A percentile compares a stretch with the other conserved stretches of the same genome.
These are phyloP conservation scores for Vitis cinerea DNA, from an alignment of 164 flowering plant species.

Conservation along the genomic window DNA sequence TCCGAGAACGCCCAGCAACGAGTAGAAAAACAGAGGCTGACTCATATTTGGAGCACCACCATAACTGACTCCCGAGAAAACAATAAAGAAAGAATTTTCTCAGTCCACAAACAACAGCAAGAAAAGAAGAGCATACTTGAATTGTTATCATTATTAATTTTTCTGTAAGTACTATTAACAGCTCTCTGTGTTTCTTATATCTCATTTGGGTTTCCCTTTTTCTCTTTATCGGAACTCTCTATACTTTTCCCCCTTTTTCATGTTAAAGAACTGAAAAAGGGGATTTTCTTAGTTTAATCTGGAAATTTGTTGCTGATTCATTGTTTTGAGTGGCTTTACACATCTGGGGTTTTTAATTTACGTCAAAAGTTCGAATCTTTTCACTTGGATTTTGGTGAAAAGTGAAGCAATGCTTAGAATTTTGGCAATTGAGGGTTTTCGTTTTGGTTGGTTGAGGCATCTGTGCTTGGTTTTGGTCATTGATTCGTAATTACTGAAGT, in stretches of 20 bases:
- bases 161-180: conserved; percentile 13
- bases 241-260: not conserved
- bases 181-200: not conserved
- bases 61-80: conserved; percentile 5
- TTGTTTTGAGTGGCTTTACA: conserved; percentile 5
- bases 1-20: not conserved
- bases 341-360: conserved; percentile 12
- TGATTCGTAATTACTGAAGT: not conserved
- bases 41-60: not conserved
- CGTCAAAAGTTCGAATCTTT: conserved; percentile 1
- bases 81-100: not conserved
- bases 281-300: conserved; percentile 2
- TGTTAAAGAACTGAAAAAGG: conserved; percentile 16
- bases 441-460: conserved; percentile 2
- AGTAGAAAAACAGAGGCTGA: not conserved
- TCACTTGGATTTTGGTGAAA: conserved; percentile 11
- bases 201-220: conserved; percentile 9
- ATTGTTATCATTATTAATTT: not conserved
- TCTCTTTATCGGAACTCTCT: not conserved
- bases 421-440: not conserved
- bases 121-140: not conserved
- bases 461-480: not conserved
- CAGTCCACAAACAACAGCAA: conserved; percentile 26
- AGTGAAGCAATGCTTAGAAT: not conserved
- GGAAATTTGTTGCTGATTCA: conserved; percentile 14